Conservation (phyloP, 2,329 filamentous ascomycete species). For the Diaporthe humulicola region DNA sequence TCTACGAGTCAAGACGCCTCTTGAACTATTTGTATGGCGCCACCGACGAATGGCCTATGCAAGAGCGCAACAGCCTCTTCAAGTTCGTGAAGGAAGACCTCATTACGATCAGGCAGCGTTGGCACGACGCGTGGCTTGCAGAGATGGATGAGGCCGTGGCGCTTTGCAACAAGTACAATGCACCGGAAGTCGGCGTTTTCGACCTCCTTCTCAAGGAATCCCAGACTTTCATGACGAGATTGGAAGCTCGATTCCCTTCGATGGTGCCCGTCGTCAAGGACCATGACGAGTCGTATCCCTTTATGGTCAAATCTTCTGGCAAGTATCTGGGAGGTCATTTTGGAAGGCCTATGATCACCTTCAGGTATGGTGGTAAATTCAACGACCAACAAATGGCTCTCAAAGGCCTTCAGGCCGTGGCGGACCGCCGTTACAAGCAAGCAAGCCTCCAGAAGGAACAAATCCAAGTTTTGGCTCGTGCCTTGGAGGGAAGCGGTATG, state of each 20-base stretch:
- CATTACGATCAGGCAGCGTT: neutral
- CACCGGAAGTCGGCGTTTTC: neutral
- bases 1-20: rapidly evolving
- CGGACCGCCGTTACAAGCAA: neutral
- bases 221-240: neutral
- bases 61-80: neutral
- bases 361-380: neutral
- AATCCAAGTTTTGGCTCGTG: neutral
- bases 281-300: rapidly evolving
- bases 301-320: neutral
- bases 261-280: neutral
- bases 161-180: neutral
- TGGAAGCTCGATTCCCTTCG: neutral
- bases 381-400: rapidly evolving
- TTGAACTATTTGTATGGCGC: rapidly evolving
- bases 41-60: neutral
- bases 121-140: rapidly evolving
- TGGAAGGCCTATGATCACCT: neutral
- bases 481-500: neutral
- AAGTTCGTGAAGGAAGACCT: neutral
- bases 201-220: neutral
- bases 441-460: neutral
- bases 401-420: neutral
- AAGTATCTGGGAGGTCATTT: too few relatives aligned
- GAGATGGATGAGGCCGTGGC: neutral